Conservation (phyloP, 1,284 basidiomycete species). For the Chondrostereum purpureum region DNA sequence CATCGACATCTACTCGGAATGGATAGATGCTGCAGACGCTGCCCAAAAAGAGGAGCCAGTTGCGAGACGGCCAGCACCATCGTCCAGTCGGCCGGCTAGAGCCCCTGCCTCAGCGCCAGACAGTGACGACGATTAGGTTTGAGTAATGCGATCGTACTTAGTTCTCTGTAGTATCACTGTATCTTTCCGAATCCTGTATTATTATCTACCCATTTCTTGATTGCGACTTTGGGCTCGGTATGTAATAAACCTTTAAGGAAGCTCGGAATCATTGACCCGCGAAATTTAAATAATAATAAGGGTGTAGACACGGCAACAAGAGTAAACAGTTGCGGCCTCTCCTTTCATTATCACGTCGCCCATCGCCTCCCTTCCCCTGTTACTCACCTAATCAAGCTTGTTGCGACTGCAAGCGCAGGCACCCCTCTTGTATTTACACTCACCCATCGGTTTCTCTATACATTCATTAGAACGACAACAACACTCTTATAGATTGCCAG, state of each 20-base stretch:
- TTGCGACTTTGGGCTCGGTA: slow-evolving; percentile 4
- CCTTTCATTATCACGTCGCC: slow-evolving; percentile 4
- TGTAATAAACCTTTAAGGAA: not conserved
- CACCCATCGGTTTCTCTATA: no score
- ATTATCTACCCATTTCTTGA: slow-evolving; percentile 6
- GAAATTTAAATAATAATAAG: no score
- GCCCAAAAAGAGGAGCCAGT: slow-evolving; percentile 58
- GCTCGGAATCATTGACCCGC: no score
- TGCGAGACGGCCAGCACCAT: slow-evolving; percentile 48
- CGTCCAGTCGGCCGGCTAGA: slow-evolving; percentile 46
- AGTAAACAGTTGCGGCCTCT: slow-evolving; percentile 19
- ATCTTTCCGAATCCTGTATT: not conserved
- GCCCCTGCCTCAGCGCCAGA: slow-evolving; percentile 30
- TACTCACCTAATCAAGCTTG: not conserved
- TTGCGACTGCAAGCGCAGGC: no score
- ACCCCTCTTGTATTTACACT: no score
- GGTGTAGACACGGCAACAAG: slow-evolving; percentile 21
- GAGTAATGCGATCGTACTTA: no score
- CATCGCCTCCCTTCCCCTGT: slow-evolving; percentile 8
- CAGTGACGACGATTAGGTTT: slow-evolving; percentile 39
- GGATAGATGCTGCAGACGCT: slow-evolving; percentile 87
- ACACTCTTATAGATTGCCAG: slow-evolving; percentile 15
- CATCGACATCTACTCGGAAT: slow-evolving; percentile 87
- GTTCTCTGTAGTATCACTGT: not conserved
- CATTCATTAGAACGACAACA: slow-evolving; percentile 19